Conservation (phyloP, 306 rosid genomes). For the Fragaria vesca region DNA sequence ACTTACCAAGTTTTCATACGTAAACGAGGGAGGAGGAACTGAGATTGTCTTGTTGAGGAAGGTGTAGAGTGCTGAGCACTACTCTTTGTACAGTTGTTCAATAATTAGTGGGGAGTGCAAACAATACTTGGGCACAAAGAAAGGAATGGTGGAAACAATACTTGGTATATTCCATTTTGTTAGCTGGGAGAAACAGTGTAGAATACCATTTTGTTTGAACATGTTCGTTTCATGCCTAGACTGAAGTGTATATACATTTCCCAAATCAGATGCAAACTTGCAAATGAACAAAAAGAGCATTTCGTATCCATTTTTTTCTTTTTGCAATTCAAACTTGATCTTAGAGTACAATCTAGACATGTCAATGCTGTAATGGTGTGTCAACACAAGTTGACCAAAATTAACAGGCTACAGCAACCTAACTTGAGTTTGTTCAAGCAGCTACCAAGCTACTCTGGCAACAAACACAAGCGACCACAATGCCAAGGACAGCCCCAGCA, state of each 20-base stretch:
- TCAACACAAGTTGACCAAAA: slow-evolving; percentile 21
- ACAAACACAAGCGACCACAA: slow-evolving; percentile 62
- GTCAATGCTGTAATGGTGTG: slow-evolving; percentile 4
- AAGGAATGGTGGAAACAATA: not conserved
- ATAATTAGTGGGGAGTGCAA: not conserved
- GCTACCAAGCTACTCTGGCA: slow-evolving; percentile 54
- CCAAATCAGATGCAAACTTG: not conserved
- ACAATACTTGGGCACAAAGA: not conserved
- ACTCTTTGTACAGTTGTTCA: not conserved
- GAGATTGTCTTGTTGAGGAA: too few relatives aligned
- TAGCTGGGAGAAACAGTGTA: not conserved
- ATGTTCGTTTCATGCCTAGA: not conserved
- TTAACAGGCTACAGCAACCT: not conserved
- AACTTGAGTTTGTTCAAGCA: slow-evolving; percentile 15
- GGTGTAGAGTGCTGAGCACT: not conserved
- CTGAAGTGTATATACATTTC: slow-evolving; percentile 6
- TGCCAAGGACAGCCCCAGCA: slow-evolving; percentile 82
- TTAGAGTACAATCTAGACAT: not conserved
- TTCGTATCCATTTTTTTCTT: not conserved
- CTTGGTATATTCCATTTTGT: not conserved
- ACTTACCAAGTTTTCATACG: too few relatives aligned
- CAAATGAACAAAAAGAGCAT: not conserved
- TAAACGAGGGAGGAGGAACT: too few relatives aligned
- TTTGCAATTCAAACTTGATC: not conserved
- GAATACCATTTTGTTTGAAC: too few relatives aligned